A percentile compares a stretch with the other conserved stretches of the same genome.
phyloP scores from a whole-genome alignment of 2,329 filamentous ascomycete species.

The Aureobasidium pullulans region DNA sequence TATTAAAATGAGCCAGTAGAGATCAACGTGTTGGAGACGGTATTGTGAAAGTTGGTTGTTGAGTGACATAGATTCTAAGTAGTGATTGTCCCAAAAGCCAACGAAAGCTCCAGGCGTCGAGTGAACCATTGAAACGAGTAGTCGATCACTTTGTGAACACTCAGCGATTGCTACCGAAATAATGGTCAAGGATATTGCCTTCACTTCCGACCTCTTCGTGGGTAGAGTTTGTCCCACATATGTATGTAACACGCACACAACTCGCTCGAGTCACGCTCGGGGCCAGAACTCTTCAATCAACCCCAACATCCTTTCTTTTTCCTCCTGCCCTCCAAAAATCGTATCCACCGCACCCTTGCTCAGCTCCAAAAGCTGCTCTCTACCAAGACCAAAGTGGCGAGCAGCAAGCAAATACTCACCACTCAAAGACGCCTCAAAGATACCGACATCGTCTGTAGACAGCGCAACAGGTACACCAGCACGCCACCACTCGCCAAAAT shows the following conservation, averaged over 20 bases:
- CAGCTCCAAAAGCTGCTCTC: slow-evolving; percentile 44
- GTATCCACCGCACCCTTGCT: slow-evolving; percentile 54
- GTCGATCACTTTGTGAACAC: too few species aligned
- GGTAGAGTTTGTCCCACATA: not conserved
- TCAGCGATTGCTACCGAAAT: too few species aligned
- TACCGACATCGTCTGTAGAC: slow-evolving; percentile 76
- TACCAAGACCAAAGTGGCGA: slow-evolving; percentile 56
- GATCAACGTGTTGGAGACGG: too few species aligned
- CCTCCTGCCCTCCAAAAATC: slow-evolving; percentile 59
- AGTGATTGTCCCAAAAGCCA: too few species aligned
- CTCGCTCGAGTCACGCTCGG: too few species aligned
- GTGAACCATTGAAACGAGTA: too few species aligned
- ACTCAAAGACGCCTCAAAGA: slow-evolving; percentile 69
- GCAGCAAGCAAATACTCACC: slow-evolving; percentile 71
- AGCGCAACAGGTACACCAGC: slow-evolving; percentile 55
- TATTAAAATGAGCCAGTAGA: too few species aligned
- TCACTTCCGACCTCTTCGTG: not conserved
- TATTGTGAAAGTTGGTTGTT: too few species aligned
- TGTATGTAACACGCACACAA: too few species aligned
- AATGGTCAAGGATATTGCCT: too few species aligned
- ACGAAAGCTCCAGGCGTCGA: too few species aligned
- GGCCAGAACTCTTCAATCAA: slow-evolving; percentile 18
- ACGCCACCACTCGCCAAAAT: slow-evolving; percentile 66
- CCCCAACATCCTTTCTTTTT: slow-evolving; percentile 48
- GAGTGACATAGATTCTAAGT: too few species aligned